Evolutionary conservation across 495 filamentous ascomycete species (phyloP), one percentile per base, ranked within the genome.

Genomic region (Penicillium maclennaniae): DNA sequence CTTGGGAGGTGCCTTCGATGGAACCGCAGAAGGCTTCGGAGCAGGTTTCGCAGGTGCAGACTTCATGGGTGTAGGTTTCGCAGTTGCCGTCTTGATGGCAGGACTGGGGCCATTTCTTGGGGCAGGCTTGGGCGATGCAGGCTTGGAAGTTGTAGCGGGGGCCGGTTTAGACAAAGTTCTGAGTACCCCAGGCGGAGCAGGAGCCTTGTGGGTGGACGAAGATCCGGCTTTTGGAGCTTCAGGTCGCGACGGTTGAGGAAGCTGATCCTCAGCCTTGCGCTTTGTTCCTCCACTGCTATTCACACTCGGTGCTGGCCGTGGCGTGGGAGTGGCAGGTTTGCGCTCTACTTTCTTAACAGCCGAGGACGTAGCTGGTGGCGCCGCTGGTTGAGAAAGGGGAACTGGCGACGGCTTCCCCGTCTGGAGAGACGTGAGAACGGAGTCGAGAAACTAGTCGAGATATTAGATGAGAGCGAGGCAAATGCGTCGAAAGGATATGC

Each of bases 361-460:
- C 7, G 65, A 53, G n/a, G 70, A 60, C 16, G 69, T 54, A 21
- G 55, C 51, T 12, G 65, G 59, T 39, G 66, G 27, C 16, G 64
- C 59, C 46, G 75, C 61, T 41, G 65, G 61, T 17, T 61, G 58
- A 28, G 68, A 57, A 17, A 69, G 54, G 15, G 68, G 65, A 16
- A 62, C 47, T 28, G 62, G 66, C 34, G 70, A 49, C 39, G 69
- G 68, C 43, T 70, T 70, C 40, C 72, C 77, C 63, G 73, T 73
- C 62, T 75, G 70, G 37, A 83, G 72, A 31, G 78, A 80, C 53
- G 79, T 75, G 49, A 83, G 73, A 25, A 83, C 72, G 20, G 81
- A 83, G 60, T 80, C 80, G 60, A 84, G 75, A 52, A 81, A 82
- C 81, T 84, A 39, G 10, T 20, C 9, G 34, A 48, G 19, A 37